Percentiles rank a stretch among this genome's conserved stretches.
Conservation (phyloP, 2,329 filamentous ascomycete genomes). For the Botryotinia narcissicola region DNA sequence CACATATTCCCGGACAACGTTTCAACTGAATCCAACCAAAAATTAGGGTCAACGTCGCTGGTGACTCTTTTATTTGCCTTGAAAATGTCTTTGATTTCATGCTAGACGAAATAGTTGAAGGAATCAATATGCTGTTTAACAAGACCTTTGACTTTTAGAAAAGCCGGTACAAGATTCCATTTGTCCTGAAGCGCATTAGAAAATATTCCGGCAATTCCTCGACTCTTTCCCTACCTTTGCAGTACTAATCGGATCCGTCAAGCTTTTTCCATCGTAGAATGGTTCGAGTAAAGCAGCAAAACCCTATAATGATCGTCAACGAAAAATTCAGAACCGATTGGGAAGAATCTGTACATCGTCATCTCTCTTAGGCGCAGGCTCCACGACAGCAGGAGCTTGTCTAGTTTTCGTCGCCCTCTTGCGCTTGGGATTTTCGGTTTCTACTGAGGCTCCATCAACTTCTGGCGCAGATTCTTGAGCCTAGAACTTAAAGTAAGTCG, state of each 20-base stretch:
- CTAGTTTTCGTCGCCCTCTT: slow-evolving; percentile 26
- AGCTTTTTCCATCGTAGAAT: slow-evolving; percentile 66
- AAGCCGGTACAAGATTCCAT: slow-evolving; percentile 95
- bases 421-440: slow-evolving; percentile 32
- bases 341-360: slow-evolving; percentile 32
- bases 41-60: slow-evolving; percentile 89
- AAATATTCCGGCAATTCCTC: not conserved
- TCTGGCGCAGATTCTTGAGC: slow-evolving; percentile 9
- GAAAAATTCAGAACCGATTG: not conserved
- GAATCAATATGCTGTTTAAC: slow-evolving; percentile 90
- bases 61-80: slow-evolving; percentile 83
- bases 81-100: slow-evolving; percentile 95
- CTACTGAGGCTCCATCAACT: slow-evolving; percentile 15
- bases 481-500: slow-evolving; percentile 3
- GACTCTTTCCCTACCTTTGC: slow-evolving; percentile 42
- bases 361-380: slow-evolving; percentile 23
- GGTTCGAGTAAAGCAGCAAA: slow-evolving; percentile 66
- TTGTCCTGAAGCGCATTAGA: slow-evolving; percentile 69
- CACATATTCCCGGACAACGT: not conserved
- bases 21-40: slow-evolving; percentile 69
- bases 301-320: slow-evolving; percentile 36
- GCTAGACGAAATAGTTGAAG: slow-evolving; percentile 97
- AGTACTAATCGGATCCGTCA: slow-evolving; percentile 68
- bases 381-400: slow-evolving; percentile 22
- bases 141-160: slow-evolving; percentile 91